Conservation (phyloP, 2,329 filamentous ascomycete species). For the Pleomassaria siparia region DNA sequence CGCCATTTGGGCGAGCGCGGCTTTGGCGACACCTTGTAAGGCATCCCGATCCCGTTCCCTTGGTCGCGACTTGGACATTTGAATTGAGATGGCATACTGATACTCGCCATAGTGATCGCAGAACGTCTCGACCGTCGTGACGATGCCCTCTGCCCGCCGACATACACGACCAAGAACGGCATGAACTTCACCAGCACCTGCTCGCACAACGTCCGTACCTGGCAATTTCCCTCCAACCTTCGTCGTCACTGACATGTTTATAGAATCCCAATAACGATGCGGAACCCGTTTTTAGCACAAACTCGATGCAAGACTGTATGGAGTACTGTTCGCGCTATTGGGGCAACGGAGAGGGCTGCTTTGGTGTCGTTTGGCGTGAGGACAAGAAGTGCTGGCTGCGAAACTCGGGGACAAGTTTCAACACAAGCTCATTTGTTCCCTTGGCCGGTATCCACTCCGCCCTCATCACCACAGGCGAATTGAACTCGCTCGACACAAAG, state of each 20-base stretch:
- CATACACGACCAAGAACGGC: conserved; percentile 31
- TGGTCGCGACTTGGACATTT: neutral
- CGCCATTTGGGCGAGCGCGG: conserved; percentile 22
- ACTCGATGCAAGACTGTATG: conserved; percentile 29
- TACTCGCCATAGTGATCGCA: conserved; percentile 18
- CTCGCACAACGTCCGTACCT: conserved; percentile 33
- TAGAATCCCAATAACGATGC: conserved; percentile 22
- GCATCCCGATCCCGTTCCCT: neutral
- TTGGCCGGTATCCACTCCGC: conserved; percentile 23
- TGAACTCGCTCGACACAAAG: conserved; percentile 18
- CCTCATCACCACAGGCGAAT: conserved; percentile 21
- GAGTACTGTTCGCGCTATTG: conserved; percentile 36
- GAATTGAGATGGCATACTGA: conserved; percentile 14
- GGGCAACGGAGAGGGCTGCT: conserved; percentile 34
- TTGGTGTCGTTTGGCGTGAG: conserved; percentile 28
- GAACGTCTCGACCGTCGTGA: conserved; percentile 15
- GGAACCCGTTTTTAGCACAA: conserved; percentile 14
- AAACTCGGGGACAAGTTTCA: conserved; percentile 22
- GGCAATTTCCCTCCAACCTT: neutral
- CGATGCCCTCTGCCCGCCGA: conserved; percentile 19
- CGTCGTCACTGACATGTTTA: neutral
- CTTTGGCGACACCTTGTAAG: conserved; percentile 28
- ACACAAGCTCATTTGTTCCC: conserved; percentile 7
- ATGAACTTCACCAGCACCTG: conserved; percentile 35
- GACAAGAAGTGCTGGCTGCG: conserved; percentile 29